A percentile compares a stretch with the other conserved stretches of the same genome.
Evolutionary conservation across 1,284 basidiomycete genomes (phyloP).

Genomic region (Malassezia psittaci): DNA sequence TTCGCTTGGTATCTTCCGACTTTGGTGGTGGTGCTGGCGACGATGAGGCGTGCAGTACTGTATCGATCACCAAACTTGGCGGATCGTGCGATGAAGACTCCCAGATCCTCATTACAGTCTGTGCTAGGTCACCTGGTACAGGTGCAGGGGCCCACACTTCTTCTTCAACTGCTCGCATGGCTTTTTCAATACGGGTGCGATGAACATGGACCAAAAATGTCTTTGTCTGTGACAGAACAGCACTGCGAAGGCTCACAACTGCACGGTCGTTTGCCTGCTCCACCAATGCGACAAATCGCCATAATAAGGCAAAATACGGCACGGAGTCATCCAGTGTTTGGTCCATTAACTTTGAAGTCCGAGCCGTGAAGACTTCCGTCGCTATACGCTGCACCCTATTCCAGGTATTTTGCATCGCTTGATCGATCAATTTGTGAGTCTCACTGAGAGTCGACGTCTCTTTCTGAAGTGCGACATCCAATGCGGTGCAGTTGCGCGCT

Average conservation of each 20-base stretch:
- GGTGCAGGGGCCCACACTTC: conserved; percentile 78
- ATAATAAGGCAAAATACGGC: conserved; percentile 69
- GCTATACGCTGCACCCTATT: background rate
- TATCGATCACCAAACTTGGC: conserved; percentile 51
- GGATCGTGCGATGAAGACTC: conserved; percentile 73
- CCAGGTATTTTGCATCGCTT: conserved; percentile 6
- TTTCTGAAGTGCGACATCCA: background rate
- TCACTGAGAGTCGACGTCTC: background rate
- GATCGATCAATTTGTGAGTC: background rate
- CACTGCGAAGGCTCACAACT: conserved; percentile 69
- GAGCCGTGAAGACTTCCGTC: conserved; percentile 53
- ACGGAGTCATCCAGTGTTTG: conserved; percentile 68
- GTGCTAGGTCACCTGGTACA: conserved; percentile 60
- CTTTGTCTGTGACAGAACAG: conserved; percentile 59
- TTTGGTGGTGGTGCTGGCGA: background rate
- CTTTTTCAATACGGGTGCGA: conserved; percentile 65
- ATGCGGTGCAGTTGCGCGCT: background rate
- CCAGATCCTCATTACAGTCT: conserved; percentile 63
- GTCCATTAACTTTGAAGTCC: conserved; percentile 59
- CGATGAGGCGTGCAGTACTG: background rate
- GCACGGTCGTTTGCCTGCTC: conserved; percentile 76
- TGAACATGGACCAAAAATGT: conserved; percentile 77
- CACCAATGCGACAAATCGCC: conserved; percentile 76
- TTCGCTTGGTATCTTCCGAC: conserved; percentile 51
- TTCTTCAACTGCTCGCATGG: conserved; percentile 81